A percentile compares a stretch with the other conserved stretches of the same genome.
These are phyloP conservation scores for Yamagishiella unicocca DNA, from an alignment of 139 green algal species.

Conservation along the genomic window DNA sequence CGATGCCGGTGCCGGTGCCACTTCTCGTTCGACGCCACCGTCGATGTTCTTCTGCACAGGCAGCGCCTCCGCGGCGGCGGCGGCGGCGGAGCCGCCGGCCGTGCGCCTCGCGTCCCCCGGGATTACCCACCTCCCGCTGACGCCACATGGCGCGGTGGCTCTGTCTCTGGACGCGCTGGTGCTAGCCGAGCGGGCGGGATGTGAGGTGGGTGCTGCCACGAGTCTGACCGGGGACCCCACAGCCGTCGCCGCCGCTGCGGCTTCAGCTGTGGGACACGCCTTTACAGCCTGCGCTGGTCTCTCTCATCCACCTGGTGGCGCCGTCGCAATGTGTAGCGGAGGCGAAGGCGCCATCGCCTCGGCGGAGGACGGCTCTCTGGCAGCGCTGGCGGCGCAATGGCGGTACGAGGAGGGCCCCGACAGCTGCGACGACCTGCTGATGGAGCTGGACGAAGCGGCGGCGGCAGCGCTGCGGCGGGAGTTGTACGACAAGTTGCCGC, in stretches of 20 bases:
- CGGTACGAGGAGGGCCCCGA: not conserved
- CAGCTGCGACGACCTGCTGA: not conserved
- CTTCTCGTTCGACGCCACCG: not conserved
- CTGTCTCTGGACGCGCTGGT: not conserved
- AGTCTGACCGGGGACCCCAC: not conserved
- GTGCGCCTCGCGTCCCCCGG: too few relatives aligned
- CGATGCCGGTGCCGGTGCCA: not conserved
- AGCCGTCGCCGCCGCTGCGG: not conserved
- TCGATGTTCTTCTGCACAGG: not conserved
- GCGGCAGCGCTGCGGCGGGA: not conserved
- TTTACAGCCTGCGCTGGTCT: too few relatives aligned
- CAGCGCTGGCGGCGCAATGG: slow-evolving; percentile 1
- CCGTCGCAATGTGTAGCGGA: too few relatives aligned
- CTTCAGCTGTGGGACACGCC: too few relatives aligned
- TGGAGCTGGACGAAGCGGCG: not conserved
- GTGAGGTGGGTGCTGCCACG: not conserved
- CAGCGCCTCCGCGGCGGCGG: not conserved
- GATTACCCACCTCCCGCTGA: not conserved
- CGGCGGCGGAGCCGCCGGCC: not conserved
- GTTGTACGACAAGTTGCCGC: too few relatives aligned
- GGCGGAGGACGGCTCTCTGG: not conserved
- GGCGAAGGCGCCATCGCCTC: not conserved
- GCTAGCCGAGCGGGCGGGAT: not conserved
- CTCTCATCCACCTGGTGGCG: too few relatives aligned
- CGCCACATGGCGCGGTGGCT: not conserved